Evolutionary conservation across 1,139 yeast genomes (phyloP).

Genomic region (Chernovozyma sophiae-reginae): DNA sequence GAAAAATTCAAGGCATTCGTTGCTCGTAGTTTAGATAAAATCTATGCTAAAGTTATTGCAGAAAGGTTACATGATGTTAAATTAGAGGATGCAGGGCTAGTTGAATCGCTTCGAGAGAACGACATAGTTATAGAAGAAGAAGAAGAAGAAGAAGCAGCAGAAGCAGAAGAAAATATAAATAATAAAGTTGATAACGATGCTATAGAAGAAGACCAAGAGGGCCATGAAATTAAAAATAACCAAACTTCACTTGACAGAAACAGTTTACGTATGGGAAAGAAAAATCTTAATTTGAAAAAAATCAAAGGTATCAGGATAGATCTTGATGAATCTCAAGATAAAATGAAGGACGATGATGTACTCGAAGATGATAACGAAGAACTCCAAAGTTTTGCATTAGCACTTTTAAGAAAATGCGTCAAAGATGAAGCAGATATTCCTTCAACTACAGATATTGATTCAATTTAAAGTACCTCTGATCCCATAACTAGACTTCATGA

Average conservation of each 20-base stretch:
- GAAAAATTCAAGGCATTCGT: conserved; percentile 25
- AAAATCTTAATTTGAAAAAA: conserved; percentile 2
- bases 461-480: neutral
- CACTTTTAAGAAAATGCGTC: conserved; percentile 29
- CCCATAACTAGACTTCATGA: no score
- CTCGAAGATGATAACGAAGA: conserved; percentile 19
- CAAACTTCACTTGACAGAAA: neutral
- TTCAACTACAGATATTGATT: neutral
- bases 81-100: neutral
- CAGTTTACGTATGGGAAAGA: neutral
- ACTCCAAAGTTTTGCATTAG: conserved; percentile 25
- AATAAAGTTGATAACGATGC: neutral
- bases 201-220: conserved; percentile 4
- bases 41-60: conserved; percentile 18
- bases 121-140: neutral
- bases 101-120: neutral
- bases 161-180: neutral
- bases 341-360: conserved; percentile 12
- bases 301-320: neutral
- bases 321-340: conserved; percentile 1
- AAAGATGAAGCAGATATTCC: conserved; percentile 13
- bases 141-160: conserved; percentile 7
- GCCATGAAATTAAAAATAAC: conserved; percentile 1
- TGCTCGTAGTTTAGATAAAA: conserved; percentile 18
- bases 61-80: conserved; percentile 8